These are phyloP conservation scores for Metschnikowia similis DNA, from an alignment of 805 yeast species.

Conservation along the genomic window DNA sequence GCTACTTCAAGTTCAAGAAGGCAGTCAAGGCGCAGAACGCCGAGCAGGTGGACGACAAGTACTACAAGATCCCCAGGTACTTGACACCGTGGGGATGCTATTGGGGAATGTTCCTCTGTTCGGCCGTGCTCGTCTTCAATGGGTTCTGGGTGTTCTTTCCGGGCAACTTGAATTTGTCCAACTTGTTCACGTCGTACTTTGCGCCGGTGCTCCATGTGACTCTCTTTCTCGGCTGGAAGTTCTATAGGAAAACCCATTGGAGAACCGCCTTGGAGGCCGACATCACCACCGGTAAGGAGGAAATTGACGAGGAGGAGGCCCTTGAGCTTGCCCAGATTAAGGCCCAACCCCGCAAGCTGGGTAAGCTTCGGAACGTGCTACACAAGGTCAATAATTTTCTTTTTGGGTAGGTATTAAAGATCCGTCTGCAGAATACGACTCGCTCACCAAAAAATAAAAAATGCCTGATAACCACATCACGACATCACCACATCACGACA, in stretches of 20 bases:
- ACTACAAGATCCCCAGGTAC: conserved; percentile 14
- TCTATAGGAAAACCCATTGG: conserved; percentile 45
- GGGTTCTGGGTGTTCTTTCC: conserved; percentile 43
- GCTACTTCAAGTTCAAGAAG: conserved; percentile 41
- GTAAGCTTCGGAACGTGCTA: conserved; percentile 20
- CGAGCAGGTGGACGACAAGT: conserved; percentile 20
- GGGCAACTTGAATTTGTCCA: conserved; percentile 29
- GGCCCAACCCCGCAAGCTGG: conserved; percentile 19
- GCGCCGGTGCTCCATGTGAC: conserved; percentile 45
- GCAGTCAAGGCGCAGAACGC: conserved; percentile 35
- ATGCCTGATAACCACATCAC: no score
- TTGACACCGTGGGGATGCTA: conserved; percentile 13
- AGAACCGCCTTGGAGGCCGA: conserved; percentile 48
- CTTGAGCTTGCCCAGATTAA: conserved; percentile 20
- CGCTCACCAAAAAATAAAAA: no score
- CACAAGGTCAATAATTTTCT: conserved; percentile 20
- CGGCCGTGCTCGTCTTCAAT: conserved; percentile 29
- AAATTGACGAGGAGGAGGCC: conserved; percentile 58
- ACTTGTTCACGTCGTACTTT: conserved; percentile 35
- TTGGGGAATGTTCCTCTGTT: conserved; percentile 19
- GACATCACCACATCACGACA: no score
- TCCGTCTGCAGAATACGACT: no score
- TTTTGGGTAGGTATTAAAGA: conserved; percentile 15
- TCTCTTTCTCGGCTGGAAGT: conserved; percentile 49
- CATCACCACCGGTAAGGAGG: conserved; percentile 49